phyloP scores from a whole-genome alignment of 768 basidiomycete genomes.

The Rhodotorula babjevae region DNA sequence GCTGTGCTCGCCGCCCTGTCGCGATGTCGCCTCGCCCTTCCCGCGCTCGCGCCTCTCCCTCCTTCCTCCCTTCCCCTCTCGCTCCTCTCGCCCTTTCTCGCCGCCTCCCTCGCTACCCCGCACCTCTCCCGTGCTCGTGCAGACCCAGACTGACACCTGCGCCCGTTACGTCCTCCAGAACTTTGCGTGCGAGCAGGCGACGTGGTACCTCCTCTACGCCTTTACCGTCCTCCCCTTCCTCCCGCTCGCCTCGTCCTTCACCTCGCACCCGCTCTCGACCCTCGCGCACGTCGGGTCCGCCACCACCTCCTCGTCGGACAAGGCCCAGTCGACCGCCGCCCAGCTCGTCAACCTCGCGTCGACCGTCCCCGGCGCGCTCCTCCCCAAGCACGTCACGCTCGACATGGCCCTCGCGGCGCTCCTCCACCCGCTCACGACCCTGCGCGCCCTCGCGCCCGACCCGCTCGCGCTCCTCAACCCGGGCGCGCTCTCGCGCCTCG shows the following conservation, averaged over 20 bases:
- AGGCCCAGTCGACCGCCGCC: neutral
- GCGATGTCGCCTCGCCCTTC: too few relatives aligned
- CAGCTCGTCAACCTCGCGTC: neutral
- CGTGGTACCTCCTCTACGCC: constrained; percentile 46
- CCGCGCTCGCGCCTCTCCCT: too few relatives aligned
- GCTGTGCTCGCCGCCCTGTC: too few relatives aligned
- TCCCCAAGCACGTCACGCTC: constrained; percentile 41
- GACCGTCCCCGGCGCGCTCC: neutral
- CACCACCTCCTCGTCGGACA: too few relatives aligned
- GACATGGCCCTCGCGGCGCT: constrained; percentile 56
- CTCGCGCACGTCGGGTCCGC: neutral
- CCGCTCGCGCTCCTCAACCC: constrained; percentile 18
- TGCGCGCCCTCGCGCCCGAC: neutral
- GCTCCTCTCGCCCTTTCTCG: too few relatives aligned
- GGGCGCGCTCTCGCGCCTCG: neutral
- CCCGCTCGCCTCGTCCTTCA: constrained; percentile 19
- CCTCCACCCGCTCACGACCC: constrained; percentile 6
- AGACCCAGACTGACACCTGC: neutral
- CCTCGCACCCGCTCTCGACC: constrained; percentile 29
- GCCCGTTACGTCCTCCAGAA: constrained; percentile 49
- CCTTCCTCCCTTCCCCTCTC: too few relatives aligned
- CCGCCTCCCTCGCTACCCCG: too few relatives aligned
- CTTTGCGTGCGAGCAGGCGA: constrained; percentile 79
- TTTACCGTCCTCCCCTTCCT: constrained; percentile 31
- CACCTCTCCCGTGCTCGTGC: neutral